A percentile compares a stretch with the other conserved stretches of the same genome.
phyloP scores from a whole-genome alignment of 2,329 filamentous ascomycete species.

The Aspergillus neoniger region DNA sequence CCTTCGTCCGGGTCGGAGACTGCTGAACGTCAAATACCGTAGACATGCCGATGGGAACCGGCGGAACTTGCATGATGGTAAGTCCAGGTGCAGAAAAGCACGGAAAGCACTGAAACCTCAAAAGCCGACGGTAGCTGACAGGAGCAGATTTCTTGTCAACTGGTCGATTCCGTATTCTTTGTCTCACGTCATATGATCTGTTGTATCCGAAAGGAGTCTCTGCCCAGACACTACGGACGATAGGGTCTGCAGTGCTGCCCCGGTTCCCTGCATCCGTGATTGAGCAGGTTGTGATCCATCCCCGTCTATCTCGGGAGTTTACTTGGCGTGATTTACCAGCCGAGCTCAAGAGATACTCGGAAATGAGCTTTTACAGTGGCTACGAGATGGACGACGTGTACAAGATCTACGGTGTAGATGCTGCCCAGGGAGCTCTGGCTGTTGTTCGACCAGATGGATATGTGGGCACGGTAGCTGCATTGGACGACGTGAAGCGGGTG shows the following conservation, averaged over 20 bases:
- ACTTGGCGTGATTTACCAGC: constrained; percentile 36
- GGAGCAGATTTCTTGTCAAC: constrained; percentile 38
- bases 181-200: constrained; percentile 38
- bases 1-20: constrained; percentile 37
- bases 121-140: constrained; percentile 1
- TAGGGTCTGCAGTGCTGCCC: constrained; percentile 25
- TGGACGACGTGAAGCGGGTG: constrained; percentile 31
- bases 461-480: constrained; percentile 31
- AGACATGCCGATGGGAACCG: constrained; percentile 41
- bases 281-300: constrained; percentile 41
- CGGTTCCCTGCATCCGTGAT: constrained; percentile 31
- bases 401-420: constrained; percentile 37
- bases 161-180: constrained; percentile 41
- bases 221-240: constrained; percentile 23
- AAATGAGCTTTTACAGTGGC: constrained; percentile 41
- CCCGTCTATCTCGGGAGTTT: constrained; percentile 30
- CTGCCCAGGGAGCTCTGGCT: constrained; percentile 32
- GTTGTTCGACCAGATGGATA: constrained; percentile 45
- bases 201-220: constrained; percentile 33
- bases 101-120: not conserved
- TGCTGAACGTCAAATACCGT: constrained; percentile 36
- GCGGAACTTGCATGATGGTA: constrained; percentile 41
- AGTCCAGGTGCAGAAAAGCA: not conserved
- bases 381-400: constrained; percentile 40
- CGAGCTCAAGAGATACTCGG: constrained; percentile 35